Base-by-base conservation (phyloP, 345 rosid species). In the Toxicodendron radicans region DNA sequence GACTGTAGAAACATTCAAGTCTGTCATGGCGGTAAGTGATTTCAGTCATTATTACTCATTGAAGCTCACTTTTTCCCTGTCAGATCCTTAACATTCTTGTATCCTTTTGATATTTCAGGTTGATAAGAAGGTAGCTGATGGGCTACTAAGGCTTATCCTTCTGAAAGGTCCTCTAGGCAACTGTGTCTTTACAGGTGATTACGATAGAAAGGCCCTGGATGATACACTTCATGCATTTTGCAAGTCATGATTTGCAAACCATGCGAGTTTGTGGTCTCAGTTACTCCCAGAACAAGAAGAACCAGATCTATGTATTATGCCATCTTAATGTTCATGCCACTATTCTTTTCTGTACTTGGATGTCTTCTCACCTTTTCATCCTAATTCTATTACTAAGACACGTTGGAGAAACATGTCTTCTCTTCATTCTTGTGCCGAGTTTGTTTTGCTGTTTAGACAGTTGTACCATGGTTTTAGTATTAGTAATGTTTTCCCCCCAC, bases 51-150 rank as follows among this genome's bases (percentile, higher is more conserved):
- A 18, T 64, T 58, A 11, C 7, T 12, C 27, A 45, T 14, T 18
- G 24, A 7, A 73, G 56, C 30, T 51, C 67, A 49, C 41, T 45
- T 17, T 51, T 12, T 57, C 58, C 48, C 48, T 67, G 9, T 52
- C n/a, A 16, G 16, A 62, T 33, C 11, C 62, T 48, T 71, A 33
- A 66, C 20, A 18, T 51, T 23, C 61, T 43, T 58, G 41, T 10
- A 51, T 69, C 61, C 38, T 46, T 52, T 16, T 41, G 35, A 59
- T 49, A 41, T 73, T 77, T 70, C 84, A 95, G 99, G 98, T 93
- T 38, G 99, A 95, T 85, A 95, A 95, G 90, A 95, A 95, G 87
- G 99, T 95, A 16, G 98, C 99, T 8, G 99, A 95, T 64, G 99
- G 99, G 62, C 71, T 93, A 64, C 86, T 93, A 67, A 87, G 98